Evolutionary conservation across 345 rosid genomes (phyloP).

Genomic region (Dipteronia dyeriana): DNA sequence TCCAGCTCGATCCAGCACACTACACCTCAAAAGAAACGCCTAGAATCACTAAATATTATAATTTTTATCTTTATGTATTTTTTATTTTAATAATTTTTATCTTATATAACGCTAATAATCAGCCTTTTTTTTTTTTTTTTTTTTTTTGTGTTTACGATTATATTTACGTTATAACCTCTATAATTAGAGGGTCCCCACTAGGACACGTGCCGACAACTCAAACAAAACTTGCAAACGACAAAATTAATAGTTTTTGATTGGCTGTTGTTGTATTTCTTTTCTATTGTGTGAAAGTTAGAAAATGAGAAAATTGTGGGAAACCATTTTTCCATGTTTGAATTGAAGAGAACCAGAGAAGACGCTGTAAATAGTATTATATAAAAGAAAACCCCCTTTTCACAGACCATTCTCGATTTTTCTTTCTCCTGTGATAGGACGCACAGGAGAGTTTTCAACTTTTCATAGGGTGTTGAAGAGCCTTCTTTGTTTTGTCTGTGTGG

Average conservation of each 20-base stretch:
- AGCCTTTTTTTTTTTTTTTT: too few relatives aligned
- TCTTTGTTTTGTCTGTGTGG: slow-evolving; percentile 15
- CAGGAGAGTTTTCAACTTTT: slow-evolving; percentile 26
- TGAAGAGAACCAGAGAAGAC: neutral
- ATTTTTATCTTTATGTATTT: too few relatives aligned
- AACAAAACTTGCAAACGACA: slow-evolving; percentile 13
- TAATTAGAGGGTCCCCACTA: slow-evolving; percentile 19
- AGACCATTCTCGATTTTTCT: neutral
- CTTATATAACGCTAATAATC: too few relatives aligned
- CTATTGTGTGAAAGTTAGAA: slow-evolving; percentile 12
- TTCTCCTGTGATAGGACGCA: neutral
- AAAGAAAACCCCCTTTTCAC: neutral
- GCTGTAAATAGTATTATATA: neutral
- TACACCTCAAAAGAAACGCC: neutral
- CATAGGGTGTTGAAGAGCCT: slow-evolving; percentile 10
- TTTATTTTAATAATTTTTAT: too few relatives aligned
- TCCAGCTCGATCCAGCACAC: slow-evolving; percentile 45
- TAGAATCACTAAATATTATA: neutral
- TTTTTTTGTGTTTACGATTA: too few relatives aligned
- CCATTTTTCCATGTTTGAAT: slow-evolving; percentile 27
- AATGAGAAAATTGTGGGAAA: slow-evolving; percentile 46
- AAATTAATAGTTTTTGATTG: slow-evolving; percentile 10
- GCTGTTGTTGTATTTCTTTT: neutral
- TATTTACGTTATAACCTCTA: too few relatives aligned
- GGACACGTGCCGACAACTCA: slow-evolving; percentile 28